Percentiles rank a stretch among this genome's conserved stretches.
These are phyloP conservation scores for Annulohypoxylon truncatum DNA, from an alignment of 2,329 filamentous ascomycete species.

Conservation along the genomic window DNA sequence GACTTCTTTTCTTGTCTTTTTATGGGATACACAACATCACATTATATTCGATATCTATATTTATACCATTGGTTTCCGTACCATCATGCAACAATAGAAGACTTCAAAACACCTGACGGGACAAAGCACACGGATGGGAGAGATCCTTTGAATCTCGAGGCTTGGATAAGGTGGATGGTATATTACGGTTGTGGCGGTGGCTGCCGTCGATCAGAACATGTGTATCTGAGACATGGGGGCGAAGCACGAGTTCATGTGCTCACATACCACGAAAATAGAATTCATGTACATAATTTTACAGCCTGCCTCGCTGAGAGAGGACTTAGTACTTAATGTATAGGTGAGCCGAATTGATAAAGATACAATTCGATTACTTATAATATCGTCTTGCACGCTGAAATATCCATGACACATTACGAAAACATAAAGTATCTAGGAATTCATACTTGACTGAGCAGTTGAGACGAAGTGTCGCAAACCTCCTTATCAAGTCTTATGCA, in stretches of 20 bases:
- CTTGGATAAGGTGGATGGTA: constrained; percentile 3
- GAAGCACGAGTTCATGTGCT: constrained; percentile 15
- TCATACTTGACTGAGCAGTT: too few species aligned
- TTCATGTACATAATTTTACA: constrained; percentile 27
- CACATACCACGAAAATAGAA: constrained; percentile 33
- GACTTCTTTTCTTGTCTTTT: constrained; percentile 1
- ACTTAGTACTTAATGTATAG: constrained; percentile 12
- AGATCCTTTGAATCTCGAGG: constrained; percentile 1
- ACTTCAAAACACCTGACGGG: neutral
- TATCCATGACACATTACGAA: neutral
- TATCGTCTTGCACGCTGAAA: neutral
- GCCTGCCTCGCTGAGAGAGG: constrained; percentile 2
- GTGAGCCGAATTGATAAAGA: constrained; percentile 3
- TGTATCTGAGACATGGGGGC: constrained; percentile 32
- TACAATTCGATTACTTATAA: neutral
- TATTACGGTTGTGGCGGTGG: constrained; percentile 15
- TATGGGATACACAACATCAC: constrained; percentile 4
- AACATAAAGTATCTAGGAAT: too few species aligned
- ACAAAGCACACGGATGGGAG: neutral
- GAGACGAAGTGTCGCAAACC: neutral
- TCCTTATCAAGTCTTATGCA: too few species aligned
- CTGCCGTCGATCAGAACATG: constrained; percentile 10
- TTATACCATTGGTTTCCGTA: constrained; percentile 17
- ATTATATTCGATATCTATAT: constrained; percentile 16
- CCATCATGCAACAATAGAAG: constrained; percentile 14